Conservation (phyloP, 1,284 basidiomycete genomes). For the Naganishia albida region DNA sequence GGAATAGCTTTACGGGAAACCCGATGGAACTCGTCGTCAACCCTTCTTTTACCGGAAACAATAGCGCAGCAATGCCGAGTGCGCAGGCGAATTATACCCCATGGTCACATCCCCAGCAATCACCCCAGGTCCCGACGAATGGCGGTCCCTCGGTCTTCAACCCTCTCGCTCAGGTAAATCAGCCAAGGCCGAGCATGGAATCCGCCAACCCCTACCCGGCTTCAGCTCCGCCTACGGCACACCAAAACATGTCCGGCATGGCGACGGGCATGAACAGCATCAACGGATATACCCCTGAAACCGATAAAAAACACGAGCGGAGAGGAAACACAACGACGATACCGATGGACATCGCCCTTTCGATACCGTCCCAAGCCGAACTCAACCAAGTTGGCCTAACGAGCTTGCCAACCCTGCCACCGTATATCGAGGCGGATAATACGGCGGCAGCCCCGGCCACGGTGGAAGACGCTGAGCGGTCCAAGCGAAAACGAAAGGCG, state of each 20-base stretch:
- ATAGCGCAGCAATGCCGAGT: background rate
- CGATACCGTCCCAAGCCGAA: constrained; percentile 1
- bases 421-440: background rate
- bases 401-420: background rate
- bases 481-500: constrained; percentile 22
- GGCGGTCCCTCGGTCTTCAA: background rate
- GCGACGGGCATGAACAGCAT: background rate
- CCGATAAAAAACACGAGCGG: background rate
- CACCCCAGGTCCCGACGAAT: background rate
- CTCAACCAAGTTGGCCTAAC: background rate
- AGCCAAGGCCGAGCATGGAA: background rate
- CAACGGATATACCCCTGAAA: background rate
- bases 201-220: background rate
- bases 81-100: background rate
- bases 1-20: constrained; percentile 3
- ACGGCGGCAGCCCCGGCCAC: background rate
- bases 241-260: background rate
- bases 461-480: background rate
- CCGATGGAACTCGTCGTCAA: background rate
- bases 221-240: background rate
- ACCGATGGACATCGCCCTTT: background rate
- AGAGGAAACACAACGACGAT: background rate
- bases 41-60: background rate
- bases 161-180: background rate
- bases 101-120: background rate